Conservation (phyloP, 1,284 basidiomycete genomes). For the Bondarzewia mesenterica region DNA sequence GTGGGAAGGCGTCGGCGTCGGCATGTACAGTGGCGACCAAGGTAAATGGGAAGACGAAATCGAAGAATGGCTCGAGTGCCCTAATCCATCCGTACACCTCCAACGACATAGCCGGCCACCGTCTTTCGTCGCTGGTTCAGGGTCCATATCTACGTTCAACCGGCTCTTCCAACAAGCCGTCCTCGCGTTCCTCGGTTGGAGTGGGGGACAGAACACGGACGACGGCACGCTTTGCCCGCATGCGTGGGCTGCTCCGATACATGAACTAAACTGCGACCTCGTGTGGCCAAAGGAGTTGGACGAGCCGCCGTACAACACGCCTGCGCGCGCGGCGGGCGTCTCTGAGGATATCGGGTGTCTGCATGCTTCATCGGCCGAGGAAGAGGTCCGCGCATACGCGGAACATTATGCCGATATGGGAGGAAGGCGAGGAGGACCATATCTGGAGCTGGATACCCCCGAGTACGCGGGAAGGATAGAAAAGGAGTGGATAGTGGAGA, state of each 20-base stretch:
- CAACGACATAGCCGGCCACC: background rate
- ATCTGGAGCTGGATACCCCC: slow-evolving; percentile 81
- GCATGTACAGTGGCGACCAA: slow-evolving; percentile 3
- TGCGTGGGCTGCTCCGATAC: slow-evolving; percentile 63
- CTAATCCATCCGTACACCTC: slow-evolving; percentile 19
- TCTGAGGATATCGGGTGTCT: background rate
- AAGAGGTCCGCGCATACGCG: background rate
- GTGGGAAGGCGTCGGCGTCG: slow-evolving; percentile 65
- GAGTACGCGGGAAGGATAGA: slow-evolving; percentile 68
- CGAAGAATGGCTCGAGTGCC: slow-evolving; percentile 62
- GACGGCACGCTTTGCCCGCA: slow-evolving; percentile 70
- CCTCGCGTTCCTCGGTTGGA: slow-evolving; percentile 6
- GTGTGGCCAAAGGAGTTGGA: slow-evolving; percentile 72
- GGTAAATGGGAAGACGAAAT: slow-evolving; percentile 54
- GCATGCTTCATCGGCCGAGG: background rate
- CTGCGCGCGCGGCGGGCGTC: background rate
- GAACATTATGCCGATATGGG: too few relatives aligned
- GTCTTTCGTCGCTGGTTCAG: slow-evolving; percentile 1
- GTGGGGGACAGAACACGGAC: slow-evolving; percentile 34
- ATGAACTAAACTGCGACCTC: slow-evolving; percentile 71
- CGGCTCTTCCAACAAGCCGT: slow-evolving; percentile 3
- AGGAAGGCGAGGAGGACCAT: slow-evolving; percentile 18
- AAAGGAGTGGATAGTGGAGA: slow-evolving; percentile 68
- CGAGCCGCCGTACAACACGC: slow-evolving; percentile 27
- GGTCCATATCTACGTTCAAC: background rate